phyloP scores from a whole-genome alignment of 208 protist genomes.

The Porcisia hertigi region DNA sequence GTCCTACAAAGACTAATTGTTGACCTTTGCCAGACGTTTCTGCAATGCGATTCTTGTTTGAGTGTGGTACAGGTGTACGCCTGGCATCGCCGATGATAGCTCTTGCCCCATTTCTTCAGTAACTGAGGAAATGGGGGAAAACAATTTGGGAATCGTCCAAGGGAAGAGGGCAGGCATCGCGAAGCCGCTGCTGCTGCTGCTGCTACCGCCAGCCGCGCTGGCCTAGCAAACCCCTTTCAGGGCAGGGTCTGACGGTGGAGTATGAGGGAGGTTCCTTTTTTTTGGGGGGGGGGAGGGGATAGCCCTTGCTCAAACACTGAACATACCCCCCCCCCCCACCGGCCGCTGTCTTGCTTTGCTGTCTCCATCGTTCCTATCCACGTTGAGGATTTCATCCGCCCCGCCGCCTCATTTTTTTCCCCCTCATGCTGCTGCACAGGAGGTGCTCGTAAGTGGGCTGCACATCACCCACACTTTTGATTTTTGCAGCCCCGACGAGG shows the following conservation, averaged over 20 bases:
- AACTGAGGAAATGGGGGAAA: not conserved
- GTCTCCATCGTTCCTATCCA: not conserved
- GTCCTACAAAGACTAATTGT: no score
- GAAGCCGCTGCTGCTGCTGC: not conserved
- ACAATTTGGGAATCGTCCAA: no score
- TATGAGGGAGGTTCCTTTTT: no score
- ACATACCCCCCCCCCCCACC: not conserved
- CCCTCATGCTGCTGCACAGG: not conserved
- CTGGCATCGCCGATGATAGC: not conserved
- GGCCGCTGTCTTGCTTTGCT: not conserved
- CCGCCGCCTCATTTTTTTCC: not conserved
- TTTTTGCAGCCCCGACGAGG: slow-evolving; percentile 34
- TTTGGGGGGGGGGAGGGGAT: no score
- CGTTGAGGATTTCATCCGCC: not conserved
- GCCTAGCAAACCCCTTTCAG: not conserved
- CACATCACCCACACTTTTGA: slow-evolving; percentile 38
- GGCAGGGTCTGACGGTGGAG: not conserved
- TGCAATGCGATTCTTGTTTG: not conserved
- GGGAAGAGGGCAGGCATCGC: not conserved
- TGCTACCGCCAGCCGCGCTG: no score
- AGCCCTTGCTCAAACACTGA: no score
- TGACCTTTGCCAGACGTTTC: not conserved
- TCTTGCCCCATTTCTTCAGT: not conserved
- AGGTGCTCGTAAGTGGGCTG: slow-evolving; percentile 16
- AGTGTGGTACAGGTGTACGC: not conserved